phyloP scores from a whole-genome alignment of 306 rosid species.

The Lablab purpureus region DNA sequence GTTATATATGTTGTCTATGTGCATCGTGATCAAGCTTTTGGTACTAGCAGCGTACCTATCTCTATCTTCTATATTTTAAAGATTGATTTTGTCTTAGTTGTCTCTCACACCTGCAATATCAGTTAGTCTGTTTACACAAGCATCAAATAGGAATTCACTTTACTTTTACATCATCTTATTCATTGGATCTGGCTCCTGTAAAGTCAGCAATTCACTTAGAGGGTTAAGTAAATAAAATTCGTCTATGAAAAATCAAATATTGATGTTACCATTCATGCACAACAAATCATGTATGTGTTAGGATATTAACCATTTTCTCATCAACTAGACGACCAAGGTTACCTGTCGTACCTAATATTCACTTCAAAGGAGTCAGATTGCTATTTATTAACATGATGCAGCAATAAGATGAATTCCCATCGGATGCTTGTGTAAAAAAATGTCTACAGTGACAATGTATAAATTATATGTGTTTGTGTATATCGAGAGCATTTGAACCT shows the following conservation, averaged over 20 bases:
- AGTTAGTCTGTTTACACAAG: not conserved
- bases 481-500: not conserved
- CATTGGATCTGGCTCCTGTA: not conserved
- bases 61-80: not conserved
- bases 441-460: not conserved
- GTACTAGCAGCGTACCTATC: not conserved
- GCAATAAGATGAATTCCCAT: not conserved
- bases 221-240: not conserved
- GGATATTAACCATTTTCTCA: no score
- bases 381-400: not conserved
- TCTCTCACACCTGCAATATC: not conserved
- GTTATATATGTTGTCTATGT: not conserved
- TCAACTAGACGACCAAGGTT: not conserved
- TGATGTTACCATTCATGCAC: not conserved
- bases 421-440: not conserved
- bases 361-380: not conserved
- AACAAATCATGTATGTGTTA: no score
- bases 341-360: not conserved
- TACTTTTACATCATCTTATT: not conserved
- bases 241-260: not conserved
- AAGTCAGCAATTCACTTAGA: no score
- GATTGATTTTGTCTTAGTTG: not conserved
- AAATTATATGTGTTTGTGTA: no score
- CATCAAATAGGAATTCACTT: not conserved
- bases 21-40: slow-evolving; percentile 9